Evolutionary conservation across 2,329 filamentous ascomycete species (phyloP).

Genomic region (Microdochium bolleyi): DNA sequence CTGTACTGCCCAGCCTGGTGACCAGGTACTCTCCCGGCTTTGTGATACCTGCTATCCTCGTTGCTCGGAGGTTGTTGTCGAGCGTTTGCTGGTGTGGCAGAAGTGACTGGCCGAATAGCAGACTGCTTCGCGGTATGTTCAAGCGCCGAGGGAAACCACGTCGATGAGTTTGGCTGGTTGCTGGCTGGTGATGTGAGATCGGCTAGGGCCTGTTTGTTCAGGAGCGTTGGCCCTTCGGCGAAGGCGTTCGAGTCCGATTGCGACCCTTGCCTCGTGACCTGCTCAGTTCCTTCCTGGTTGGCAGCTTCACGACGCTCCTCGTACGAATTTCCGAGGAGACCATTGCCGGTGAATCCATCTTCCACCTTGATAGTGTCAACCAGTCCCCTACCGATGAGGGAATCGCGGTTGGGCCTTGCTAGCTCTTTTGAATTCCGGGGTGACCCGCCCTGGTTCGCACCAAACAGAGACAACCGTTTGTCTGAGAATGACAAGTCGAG

Average conservation of each 20-base stretch:
- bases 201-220: constrained; percentile 30
- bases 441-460: constrained; percentile 27
- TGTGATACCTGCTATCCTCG: neutral
- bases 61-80: neutral
- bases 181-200: neutral
- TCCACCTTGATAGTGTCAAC: constrained; percentile 21
- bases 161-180: constrained; percentile 2
- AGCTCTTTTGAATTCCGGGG: constrained; percentile 14
- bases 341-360: constrained; percentile 38
- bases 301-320: constrained; percentile 35
- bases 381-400: constrained; percentile 26
- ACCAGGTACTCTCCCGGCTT: neutral
- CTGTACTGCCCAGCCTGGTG: neutral
- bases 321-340: constrained; percentile 42
- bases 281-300: constrained; percentile 18
- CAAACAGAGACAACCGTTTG: constrained; percentile 40
- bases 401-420: constrained; percentile 2
- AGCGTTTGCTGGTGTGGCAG: neutral
- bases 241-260: constrained; percentile 31
- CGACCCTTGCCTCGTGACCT: constrained; percentile 14
- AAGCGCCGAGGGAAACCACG: constrained; percentile 29
- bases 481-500: constrained; percentile 55
- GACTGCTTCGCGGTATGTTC: constrained; percentile 15
- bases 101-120: neutral
- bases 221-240: constrained; percentile 46